These are phyloP conservation scores for Pseudopithomyces maydicus DNA, from an alignment of 2,329 filamentous ascomycete genomes.

Conservation along the genomic window DNA sequence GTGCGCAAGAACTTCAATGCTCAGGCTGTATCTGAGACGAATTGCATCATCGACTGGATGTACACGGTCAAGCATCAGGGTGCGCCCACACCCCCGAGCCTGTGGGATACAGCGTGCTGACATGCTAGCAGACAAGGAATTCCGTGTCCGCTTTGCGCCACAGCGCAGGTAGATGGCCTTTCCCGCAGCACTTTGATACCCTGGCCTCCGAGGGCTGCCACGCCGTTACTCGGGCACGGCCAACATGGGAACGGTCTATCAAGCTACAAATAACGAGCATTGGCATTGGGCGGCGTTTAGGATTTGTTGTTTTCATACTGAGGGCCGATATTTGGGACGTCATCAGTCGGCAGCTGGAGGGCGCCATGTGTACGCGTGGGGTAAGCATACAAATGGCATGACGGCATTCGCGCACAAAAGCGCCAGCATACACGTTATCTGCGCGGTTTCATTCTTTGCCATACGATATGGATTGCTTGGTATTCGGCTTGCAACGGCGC, in stretches of 20 bases:
- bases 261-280: slow-evolving; percentile 29
- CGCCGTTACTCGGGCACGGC: slow-evolving; percentile 15
- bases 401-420: too few species aligned
- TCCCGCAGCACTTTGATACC: slow-evolving; percentile 41
- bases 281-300: slow-evolving; percentile 42
- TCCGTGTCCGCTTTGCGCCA: slow-evolving; percentile 52
- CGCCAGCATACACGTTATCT: too few species aligned
- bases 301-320: slow-evolving; percentile 23
- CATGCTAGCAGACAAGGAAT: slow-evolving; percentile 50
- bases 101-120: slow-evolving; percentile 6
- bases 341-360: neutral
- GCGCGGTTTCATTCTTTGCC: too few species aligned
- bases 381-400: neutral
- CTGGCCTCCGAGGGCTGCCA: slow-evolving; percentile 27
- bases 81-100: slow-evolving; percentile 26
- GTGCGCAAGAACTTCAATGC: slow-evolving; percentile 86
- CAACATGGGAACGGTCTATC: too few species aligned
- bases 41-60: slow-evolving; percentile 79
- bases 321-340: neutral
- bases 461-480: too few species aligned
- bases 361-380: too few species aligned
- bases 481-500: too few species aligned
- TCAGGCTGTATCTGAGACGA: slow-evolving; percentile 77
- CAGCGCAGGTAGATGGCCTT: slow-evolving; percentile 33
- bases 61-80: slow-evolving; percentile 70